A percentile compares a stretch with the other conserved stretches of the same genome.
Evolutionary conservation across 2,329 filamentous ascomycete genomes (phyloP).

Genomic region (Ceratocystis diversiconidia): DNA sequence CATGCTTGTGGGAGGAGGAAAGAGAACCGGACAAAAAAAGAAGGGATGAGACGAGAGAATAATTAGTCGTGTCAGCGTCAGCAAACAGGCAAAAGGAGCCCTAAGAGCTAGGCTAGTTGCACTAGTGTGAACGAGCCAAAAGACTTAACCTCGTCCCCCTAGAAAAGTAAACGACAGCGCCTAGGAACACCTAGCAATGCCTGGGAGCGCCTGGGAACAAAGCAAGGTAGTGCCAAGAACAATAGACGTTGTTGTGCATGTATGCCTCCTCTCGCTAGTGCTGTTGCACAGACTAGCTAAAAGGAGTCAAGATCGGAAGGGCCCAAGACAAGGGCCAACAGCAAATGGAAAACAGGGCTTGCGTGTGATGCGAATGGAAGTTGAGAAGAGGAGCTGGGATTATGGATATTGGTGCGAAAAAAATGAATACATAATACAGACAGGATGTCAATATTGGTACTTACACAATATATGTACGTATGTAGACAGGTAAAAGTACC

Average conservation of each 20-base stretch:
- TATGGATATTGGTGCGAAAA: background rate
- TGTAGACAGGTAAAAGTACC: background rate
- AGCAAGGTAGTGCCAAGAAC: conserved; percentile 1
- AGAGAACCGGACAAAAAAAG: background rate
- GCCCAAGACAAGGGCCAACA: background rate
- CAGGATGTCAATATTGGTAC: background rate
- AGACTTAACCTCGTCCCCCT: too few species aligned
- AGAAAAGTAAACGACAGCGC: background rate
- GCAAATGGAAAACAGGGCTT: conserved; percentile 1
- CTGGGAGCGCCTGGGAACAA: background rate
- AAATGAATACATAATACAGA: background rate
- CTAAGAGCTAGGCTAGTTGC: background rate
- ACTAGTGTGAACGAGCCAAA: background rate
- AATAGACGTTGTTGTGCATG: conserved; percentile 5
- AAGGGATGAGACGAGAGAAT: background rate
- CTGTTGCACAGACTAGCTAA: conserved; percentile 8
- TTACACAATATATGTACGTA: too few species aligned
- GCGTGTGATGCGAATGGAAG: background rate
- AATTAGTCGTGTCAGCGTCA: background rate
- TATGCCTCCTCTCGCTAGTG: conserved; percentile 3
- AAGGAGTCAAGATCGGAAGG: conserved; percentile 3
- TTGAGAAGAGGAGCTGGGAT: background rate
- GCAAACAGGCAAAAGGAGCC: background rate
- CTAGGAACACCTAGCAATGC: background rate
- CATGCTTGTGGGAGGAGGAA: too few species aligned